phyloP scores from a whole-genome alignment of 116 monocot genomes.

The Iris pallida region DNA sequence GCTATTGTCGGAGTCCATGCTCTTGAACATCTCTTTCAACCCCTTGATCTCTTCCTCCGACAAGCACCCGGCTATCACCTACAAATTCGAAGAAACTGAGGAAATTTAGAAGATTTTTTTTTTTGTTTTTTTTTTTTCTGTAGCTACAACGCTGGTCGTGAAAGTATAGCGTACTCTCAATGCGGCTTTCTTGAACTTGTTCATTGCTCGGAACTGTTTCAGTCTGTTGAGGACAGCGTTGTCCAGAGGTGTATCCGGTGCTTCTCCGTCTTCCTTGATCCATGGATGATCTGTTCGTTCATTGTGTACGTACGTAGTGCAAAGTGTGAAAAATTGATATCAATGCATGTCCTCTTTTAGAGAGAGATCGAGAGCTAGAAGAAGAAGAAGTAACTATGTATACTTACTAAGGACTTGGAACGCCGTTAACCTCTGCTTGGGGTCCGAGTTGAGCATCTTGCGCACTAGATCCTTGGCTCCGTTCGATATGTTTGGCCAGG shows the following conservation, averaged over 20 bases:
- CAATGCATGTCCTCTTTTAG: no score
- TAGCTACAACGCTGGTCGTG: no score
- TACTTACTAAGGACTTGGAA: constrained; percentile 58
- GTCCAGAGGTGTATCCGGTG: constrained; percentile 95
- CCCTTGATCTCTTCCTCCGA: constrained; percentile 95
- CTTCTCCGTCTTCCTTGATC: constrained; percentile 99
- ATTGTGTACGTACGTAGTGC: background rate
- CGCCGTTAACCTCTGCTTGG: constrained; percentile 56
- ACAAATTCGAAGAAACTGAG: background rate
- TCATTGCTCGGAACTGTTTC: constrained; percentile 96
- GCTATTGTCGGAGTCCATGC: constrained; percentile 88
- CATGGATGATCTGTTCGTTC: constrained; percentile 80
- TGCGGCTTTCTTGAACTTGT: constrained; percentile 98
- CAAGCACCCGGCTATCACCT: constrained; percentile 93
- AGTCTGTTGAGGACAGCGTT: constrained; percentile 80
- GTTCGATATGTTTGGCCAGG: constrained; percentile 58
- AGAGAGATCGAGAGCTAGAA: no score
- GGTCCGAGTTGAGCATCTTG: constrained; percentile 53
- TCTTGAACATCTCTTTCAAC: constrained; percentile 92
- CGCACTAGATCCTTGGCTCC: constrained; percentile 64
- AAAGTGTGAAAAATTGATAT: background rate
- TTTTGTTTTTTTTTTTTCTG: no score
- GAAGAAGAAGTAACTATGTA: no score
- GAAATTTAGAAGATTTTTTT: no score
- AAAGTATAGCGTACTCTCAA: constrained; percentile 47